These are phyloP conservation scores for Pleurotus salmoneostramineus DNA, from an alignment of 768 basidiomycete species.

Conservation along the genomic window DNA sequence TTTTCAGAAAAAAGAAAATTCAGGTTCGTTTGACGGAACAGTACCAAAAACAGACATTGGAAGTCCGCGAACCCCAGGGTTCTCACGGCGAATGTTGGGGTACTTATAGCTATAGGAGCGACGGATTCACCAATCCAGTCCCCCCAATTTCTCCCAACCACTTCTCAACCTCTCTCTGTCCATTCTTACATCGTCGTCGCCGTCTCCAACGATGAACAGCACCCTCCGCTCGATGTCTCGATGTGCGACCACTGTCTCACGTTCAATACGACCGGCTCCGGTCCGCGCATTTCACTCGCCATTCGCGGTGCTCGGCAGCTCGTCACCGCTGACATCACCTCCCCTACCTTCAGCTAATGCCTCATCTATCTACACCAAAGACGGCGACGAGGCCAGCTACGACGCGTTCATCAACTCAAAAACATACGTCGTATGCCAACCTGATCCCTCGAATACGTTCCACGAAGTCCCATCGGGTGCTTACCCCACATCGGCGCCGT, in stretches of 20 bases:
- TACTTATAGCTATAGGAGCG: conserved; percentile 7
- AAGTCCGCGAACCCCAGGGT: conserved; percentile 4
- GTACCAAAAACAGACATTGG: neutral
- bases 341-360: conserved; percentile 26
- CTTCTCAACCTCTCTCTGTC: conserved; percentile 8
- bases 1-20: neutral
- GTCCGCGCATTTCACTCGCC: conserved; percentile 64
- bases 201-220: conserved; percentile 23
- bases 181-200: conserved; percentile 4
- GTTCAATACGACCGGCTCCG: conserved; percentile 14
- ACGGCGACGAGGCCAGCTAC: conserved; percentile 40
- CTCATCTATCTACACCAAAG: conserved; percentile 52
- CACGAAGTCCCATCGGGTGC: conserved; percentile 75
- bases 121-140: neutral
- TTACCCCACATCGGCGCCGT: conserved; percentile 48
- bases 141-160: neutral
- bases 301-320: conserved; percentile 46
- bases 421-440: conserved; percentile 73
- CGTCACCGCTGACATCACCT: conserved; percentile 29
- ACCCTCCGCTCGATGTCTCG: conserved; percentile 22
- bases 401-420: conserved; percentile 51
- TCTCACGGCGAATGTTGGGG: conserved; percentile 6
- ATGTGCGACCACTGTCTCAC: conserved; percentile 17
- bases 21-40: neutral
- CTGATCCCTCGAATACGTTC: conserved; percentile 55